Evolutionary conservation across 1,284 basidiomycete species (phyloP).

Genomic region (Microbotryomycetes sp.): DNA sequence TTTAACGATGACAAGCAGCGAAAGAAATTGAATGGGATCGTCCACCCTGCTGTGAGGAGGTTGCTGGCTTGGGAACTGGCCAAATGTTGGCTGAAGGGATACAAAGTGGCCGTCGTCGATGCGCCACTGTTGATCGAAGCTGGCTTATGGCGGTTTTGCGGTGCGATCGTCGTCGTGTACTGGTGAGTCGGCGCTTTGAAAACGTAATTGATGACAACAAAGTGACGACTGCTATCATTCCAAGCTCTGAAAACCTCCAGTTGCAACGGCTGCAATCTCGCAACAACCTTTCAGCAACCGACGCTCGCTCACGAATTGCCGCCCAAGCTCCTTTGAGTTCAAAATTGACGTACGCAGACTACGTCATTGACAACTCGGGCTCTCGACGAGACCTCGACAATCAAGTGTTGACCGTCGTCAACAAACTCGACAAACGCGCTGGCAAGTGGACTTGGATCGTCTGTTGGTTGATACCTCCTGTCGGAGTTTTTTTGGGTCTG

Average conservation of each 20-base stretch:
- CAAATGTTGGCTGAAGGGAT: constrained; percentile 65
- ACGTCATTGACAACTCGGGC: constrained; percentile 84
- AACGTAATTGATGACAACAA: neutral
- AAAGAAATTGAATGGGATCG: constrained; percentile 69
- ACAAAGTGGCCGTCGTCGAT: constrained; percentile 75
- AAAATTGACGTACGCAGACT: constrained; percentile 77
- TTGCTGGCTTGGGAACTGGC: constrained; percentile 54
- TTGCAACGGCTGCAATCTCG: constrained; percentile 55
- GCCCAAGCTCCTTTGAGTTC: constrained; percentile 72
- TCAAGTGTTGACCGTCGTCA: constrained; percentile 63
- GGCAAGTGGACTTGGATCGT: constrained; percentile 62
- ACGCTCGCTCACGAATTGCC: constrained; percentile 63
- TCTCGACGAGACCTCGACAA: constrained; percentile 57
- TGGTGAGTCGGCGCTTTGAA: constrained; percentile 51
- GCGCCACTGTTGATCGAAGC: constrained; percentile 92
- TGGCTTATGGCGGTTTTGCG: constrained; percentile 77
- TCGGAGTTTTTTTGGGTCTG: constrained; percentile 48
- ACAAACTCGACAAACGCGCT: constrained; percentile 51
- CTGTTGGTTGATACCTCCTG: constrained; percentile 75
- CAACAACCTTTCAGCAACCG: constrained; percentile 47
- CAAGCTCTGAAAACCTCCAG: constrained; percentile 65
- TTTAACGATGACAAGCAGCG: constrained; percentile 71
- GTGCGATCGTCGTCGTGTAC: constrained; percentile 77
- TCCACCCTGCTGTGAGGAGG: constrained; percentile 75
- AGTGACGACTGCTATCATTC: neutral